Evolutionary conservation across 106 monocot species (phyloP).

Genomic region (Apostasia shenzhenica): DNA sequence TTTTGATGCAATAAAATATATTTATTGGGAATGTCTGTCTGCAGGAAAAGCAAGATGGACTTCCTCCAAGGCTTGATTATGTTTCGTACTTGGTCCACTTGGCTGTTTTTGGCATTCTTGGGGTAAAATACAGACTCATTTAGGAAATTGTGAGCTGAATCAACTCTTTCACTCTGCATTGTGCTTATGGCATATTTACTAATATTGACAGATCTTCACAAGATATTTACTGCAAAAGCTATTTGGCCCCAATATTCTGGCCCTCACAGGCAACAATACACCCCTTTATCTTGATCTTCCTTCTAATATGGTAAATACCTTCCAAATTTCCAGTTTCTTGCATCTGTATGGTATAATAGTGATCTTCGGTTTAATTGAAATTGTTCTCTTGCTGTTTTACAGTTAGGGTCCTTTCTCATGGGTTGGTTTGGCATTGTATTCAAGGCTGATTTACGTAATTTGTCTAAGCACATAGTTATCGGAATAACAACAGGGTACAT

Average conservation of each 20-base stretch:
- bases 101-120: slow-evolving; percentile 74
- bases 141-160: too few relatives aligned
- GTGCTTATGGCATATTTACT: background rate
- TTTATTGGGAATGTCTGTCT: background rate
- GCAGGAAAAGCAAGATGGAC: slow-evolving; percentile 42
- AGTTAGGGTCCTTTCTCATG: slow-evolving; percentile 96
- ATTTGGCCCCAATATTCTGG: slow-evolving; percentile 43
- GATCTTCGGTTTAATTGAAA: background rate
- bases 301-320: slow-evolving; percentile 43
- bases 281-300: slow-evolving; percentile 65
- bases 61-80: slow-evolving; percentile 37
- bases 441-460: slow-evolving; percentile 59
- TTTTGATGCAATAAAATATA: too few relatives aligned
- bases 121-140: slow-evolving; percentile 30
- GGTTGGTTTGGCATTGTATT: slow-evolving; percentile 92
- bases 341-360: background rate
- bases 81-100: slow-evolving; percentile 53
- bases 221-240: slow-evolving; percentile 56
- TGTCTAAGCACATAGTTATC: slow-evolving; percentile 75
- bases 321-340: background rate
- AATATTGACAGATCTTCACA: slow-evolving; percentile 43
- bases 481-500: slow-evolving; percentile 84
- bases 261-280: slow-evolving; percentile 40
- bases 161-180: background rate
- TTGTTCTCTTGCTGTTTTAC: slow-evolving; percentile 4